Evolutionary conservation across 192 early-diverging fungal species (phyloP), one percentile per base, ranked within the genome.

Genomic region (Umbelopsis sp.): DNA sequence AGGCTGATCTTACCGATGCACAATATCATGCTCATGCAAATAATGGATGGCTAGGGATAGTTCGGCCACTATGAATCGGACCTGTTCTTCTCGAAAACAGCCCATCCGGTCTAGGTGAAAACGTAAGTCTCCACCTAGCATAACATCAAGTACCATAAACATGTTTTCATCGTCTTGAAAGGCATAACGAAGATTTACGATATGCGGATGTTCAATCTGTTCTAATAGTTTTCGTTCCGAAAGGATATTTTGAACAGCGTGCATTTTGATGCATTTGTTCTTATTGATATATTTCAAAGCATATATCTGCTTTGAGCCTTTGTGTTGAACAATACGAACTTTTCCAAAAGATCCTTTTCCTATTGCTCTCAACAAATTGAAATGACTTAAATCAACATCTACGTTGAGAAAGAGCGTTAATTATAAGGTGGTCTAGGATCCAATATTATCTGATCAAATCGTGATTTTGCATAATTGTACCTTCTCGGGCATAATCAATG

Each of bases 281-380:
- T 96, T 96, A 70, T 91, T 89, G 71, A 96, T 96, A 71, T 92
- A 93, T 69, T 96, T 96, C 23, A 96, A 81, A 13, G 94, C 94
- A 74, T 88, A 94, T 30, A 89, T 81, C 45, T 81, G 84, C 22
- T 81, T 84, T 65, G 91, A 85, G 78, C 93, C 87, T 45, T 81
- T 84, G 71, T 93, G 87, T 73, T 94, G 84, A 13, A 93, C 93
- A 47, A 96, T 89, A 22, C 90, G 86, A 65, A 95, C 93, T 85
- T 95, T 95, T 61, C 93, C 94, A 76, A 95, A 95, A 4, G 94
- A 90, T 27, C 94, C 94, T 74, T 88, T 88, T 7, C 94, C 94
- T 72, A 95, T 87, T 58, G 86, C 87, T 48, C 91, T 75, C 37
- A 92, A 81, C 48, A 92, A 74, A 53, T 91, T 83, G 77, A 95